Base-by-base conservation (phyloP, 768 basidiomycete species). In the Pleurotus ostreatus region DNA sequence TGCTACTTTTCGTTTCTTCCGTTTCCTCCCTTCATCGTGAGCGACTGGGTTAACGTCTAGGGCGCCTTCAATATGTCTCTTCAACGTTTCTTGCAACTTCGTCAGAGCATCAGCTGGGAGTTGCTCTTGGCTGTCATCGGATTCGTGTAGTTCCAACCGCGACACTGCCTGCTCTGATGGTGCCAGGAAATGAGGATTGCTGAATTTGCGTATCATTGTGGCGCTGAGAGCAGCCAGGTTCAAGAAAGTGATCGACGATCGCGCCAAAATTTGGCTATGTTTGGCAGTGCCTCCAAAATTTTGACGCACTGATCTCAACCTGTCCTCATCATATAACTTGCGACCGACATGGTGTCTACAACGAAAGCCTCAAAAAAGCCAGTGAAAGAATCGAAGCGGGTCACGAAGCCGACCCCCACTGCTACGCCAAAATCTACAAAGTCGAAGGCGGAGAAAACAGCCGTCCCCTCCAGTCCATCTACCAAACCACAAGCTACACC, bases 181-280 rank as follows among this genome's bases (percentile, higher is more conserved):
- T 8, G 12, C 12, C 9, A 53, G 16, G n/a, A 4, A n/a, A 53
- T 53, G 51, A 18, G 51, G 51, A 53, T 53, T 53, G 51, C 51
- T 40, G 39, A 41, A 53, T 15, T 41, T 53, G 51, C 37, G 39
- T 23, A 41, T 18, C 51, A 53, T 53, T 3, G n/a, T 9, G 26
- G 30, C 30, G 30, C 30, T 34, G 30, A 11, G 11, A 9, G 8
- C 30, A 25, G 23, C 23, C 23, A 15, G 22, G 22, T 26, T 49
- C 11, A 22, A 12, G 15, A 9, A 26, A 34, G 22, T 20, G 20
- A 15, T 15, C 22, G 30, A 34, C n/a, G 38, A 40, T n/a, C 18
- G 41, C 15, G 39, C n/a, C n/a, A 20, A 39, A 18, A 20, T 53
- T 53, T 53, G 51, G 15, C 8, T 41, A 9, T 53, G 39, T 15